Evolutionary conservation across 2,329 filamentous ascomycete species (phyloP), one percentile per base, ranked within the genome.

Genomic region (Passalora sequoiae): DNA sequence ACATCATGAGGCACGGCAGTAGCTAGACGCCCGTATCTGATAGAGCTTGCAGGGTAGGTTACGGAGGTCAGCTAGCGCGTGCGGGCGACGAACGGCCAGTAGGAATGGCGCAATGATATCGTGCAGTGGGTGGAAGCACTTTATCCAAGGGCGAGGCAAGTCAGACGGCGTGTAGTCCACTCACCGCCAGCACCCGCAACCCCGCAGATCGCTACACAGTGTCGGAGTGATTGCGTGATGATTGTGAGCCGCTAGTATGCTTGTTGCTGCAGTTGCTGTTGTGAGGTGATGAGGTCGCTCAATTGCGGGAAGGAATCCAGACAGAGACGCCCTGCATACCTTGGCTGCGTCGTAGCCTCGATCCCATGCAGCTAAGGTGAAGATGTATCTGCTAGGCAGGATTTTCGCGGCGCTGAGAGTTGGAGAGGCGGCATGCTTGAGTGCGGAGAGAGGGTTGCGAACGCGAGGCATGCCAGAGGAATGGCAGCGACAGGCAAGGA

Each of bases 1-100:
- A 43, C 21, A 43, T 43, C 40, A 43, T 43, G 32, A 29, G 25
- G 17, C 13, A 40, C 40, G 17, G 31, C 32, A 43, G 40, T 21
- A 29, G 40, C 25, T 27, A 16, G 25, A 10, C 20, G 21, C 17
- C 6, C 24, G 24, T 27, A 27, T 27, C 6, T 16, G 27, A 6
- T 3, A 28, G 13, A 20, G 20, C n/a, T 24, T 42, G 30, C 31
- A 33, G 33, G 32, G 24, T 28, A 37, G 17, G 20, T 36, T 12
- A 25, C 22, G 40, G 22, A 30, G 25, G 8, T 22, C 20, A 28
- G 40, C 32, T 43, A 38, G 22, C 40, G 31, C 16, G 24, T 27
- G 24, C 32, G 16, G 9, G 21, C 17, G 16, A 24, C 6, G 30
- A n/a, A 33, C 24, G 19, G 31, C 40, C 40, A 43, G 22, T 43